phyloP scores from a whole-genome alignment of 2,329 filamentous ascomycete species.

The Calonectria honghensis region DNA sequence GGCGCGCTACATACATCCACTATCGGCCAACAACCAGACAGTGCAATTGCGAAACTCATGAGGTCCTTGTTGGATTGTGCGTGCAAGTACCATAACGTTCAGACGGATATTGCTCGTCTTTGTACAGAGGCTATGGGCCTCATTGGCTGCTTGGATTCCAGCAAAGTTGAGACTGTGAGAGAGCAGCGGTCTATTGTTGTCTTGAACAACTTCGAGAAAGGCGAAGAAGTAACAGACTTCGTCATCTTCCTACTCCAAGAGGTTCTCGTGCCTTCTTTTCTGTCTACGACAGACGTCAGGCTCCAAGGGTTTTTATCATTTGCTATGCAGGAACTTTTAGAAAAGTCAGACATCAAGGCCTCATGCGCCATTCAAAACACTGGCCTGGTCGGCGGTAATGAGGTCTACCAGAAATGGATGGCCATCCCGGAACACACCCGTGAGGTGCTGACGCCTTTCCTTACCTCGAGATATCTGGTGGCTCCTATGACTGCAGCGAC shows the following conservation, averaged over 20 bases:
- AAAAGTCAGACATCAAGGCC: constrained; percentile 82
- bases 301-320: constrained; percentile 95
- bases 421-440: constrained; percentile 84
- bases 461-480: constrained; percentile 88
- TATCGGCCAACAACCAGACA: constrained; percentile 88
- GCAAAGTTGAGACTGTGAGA: constrained; percentile 86
- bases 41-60: constrained; percentile 81
- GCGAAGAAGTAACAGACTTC: constrained; percentile 89
- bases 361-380: constrained; percentile 67
- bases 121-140: constrained; percentile 90
- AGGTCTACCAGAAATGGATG: constrained; percentile 84
- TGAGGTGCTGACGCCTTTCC: constrained; percentile 90
- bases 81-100: constrained; percentile 83
- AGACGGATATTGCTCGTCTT: constrained; percentile 80
- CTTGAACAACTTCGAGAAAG: constrained; percentile 87
- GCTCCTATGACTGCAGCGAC: constrained; percentile 74
- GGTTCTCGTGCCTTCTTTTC: constrained; percentile 91
- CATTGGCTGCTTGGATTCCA: constrained; percentile 93
- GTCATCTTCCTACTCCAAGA: constrained; percentile 89
- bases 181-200: constrained; percentile 90
- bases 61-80: constrained; percentile 90
- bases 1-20: constrained; percentile 86
- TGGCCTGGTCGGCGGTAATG: constrained; percentile 68
- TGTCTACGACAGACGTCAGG: constrained; percentile 90
- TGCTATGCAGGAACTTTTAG: constrained; percentile 93